phyloP scores from a whole-genome alignment of 2,329 filamentous ascomycete species.

The Xylariales sp. region DNA sequence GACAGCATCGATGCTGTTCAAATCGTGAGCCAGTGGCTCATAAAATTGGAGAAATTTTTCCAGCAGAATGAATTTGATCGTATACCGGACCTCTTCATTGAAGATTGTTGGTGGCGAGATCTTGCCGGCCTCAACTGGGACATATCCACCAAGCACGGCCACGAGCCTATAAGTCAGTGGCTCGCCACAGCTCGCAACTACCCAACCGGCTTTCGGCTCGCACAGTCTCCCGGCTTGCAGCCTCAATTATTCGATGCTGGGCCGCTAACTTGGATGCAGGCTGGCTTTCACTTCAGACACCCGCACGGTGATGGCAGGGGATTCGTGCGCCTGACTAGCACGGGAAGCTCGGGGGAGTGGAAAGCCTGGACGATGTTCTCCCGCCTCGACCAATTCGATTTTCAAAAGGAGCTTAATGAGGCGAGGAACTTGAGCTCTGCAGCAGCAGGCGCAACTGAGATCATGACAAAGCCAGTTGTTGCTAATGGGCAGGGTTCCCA shows the following conservation, averaged over 20 bases:
- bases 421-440: background rate
- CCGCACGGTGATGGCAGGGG: conserved; percentile 14
- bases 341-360: conserved; percentile 12
- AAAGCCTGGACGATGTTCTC: conserved; percentile 20
- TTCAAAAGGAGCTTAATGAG: conserved; percentile 9
- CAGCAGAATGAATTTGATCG: background rate
- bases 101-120: conserved; percentile 23
- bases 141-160: conserved; percentile 19
- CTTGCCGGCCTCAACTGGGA: conserved; percentile 23
- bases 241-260: conserved; percentile 11
- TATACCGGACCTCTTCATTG: conserved; percentile 15
- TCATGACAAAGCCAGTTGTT: conserved; percentile 23
- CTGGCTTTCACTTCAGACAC: conserved; percentile 14
- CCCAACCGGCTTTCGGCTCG: conserved; percentile 4
- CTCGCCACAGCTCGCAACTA: conserved; percentile 7
- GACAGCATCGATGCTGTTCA: background rate
- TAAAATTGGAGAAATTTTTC: background rate
- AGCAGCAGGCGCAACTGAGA: conserved; percentile 1
- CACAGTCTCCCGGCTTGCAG: conserved; percentile 9
- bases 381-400: conserved; percentile 18
- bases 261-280: conserved; percentile 12
- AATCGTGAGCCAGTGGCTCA: background rate
- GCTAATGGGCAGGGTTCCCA: too few relatives aligned
- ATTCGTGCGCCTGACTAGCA: conserved; percentile 14
- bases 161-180: conserved; percentile 10